phyloP scores from a whole-genome alignment of 768 basidiomycete species.

The Phaeotremella fagi region DNA sequence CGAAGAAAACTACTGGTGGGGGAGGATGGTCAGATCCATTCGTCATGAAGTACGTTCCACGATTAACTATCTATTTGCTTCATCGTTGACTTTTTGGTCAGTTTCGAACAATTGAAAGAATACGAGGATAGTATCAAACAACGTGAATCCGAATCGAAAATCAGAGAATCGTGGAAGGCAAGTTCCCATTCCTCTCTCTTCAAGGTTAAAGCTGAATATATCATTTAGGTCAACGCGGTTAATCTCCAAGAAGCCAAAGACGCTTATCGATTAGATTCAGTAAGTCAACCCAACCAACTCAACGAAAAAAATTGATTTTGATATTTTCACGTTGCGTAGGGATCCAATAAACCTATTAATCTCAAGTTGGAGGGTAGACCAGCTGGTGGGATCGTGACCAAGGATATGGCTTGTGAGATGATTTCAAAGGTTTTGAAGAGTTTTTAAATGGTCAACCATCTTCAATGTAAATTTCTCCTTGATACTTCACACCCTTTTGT shows the following conservation, averaged over 20 bases:
- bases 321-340: too few species aligned
- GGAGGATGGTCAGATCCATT: background rate
- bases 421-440: background rate
- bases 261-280: conserved; percentile 14
- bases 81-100: background rate
- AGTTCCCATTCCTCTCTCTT: background rate
- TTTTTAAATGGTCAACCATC: too few species aligned
- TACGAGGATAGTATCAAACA: background rate
- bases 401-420: background rate
- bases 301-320: background rate
- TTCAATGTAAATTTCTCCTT: too few species aligned
- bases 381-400: background rate
- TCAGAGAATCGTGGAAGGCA: background rate
- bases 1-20: background rate
- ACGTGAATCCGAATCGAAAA: background rate
- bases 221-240: conserved; percentile 6
- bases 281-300: conserved; percentile 3
- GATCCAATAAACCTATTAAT: too few species aligned
- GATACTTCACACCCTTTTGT: too few species aligned
- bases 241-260: conserved; percentile 20
- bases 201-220: background rate
- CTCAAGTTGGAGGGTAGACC: too few species aligned
- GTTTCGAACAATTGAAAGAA: background rate
- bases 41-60: background rate
- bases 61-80: too few species aligned